Percentiles rank a stretch among this genome's conserved stretches.
phyloP scores from a whole-genome alignment of 257 asterid species.

The Primulina huaijiensis region DNA sequence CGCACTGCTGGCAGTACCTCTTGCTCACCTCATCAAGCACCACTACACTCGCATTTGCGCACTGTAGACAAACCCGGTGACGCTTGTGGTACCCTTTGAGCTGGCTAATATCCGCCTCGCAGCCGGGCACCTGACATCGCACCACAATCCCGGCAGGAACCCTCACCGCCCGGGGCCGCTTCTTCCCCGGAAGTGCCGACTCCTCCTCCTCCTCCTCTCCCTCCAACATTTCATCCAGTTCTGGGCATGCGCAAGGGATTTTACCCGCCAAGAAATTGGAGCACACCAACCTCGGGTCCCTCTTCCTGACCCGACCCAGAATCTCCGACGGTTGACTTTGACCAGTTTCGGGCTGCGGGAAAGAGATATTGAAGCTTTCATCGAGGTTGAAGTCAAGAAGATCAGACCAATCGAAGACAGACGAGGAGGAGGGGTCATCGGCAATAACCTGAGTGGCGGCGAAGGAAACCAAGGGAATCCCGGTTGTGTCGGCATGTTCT shows the following conservation, averaged over 20 bases:
- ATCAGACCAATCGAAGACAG: conserved; percentile 41
- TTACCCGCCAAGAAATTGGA: conserved; percentile 81
- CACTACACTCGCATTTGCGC: conserved; percentile 74
- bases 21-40: conserved; percentile 73
- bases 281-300: conserved; percentile 48
- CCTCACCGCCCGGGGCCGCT: conserved; percentile 58
- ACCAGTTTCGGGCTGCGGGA: conserved; percentile 15
- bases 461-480: conserved; percentile 3
- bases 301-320: not conserved
- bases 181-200: conserved; percentile 55
- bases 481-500: conserved; percentile 8
- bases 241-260: conserved; percentile 94
- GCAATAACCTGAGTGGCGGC: not conserved
- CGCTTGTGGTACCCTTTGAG: conserved; percentile 90
- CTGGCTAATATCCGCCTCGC: conserved; percentile 85
- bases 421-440: conserved; percentile 21
- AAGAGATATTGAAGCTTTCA: conserved; percentile 20
- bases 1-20: conserved; percentile 91
- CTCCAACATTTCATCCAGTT: conserved; percentile 57
- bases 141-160: conserved; percentile 38
- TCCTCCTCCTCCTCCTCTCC: conserved; percentile 48
- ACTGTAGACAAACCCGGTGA: conserved; percentile 77
- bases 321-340: not conserved
- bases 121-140: conserved; percentile 84
- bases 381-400: conserved; percentile 37